Evolutionary conservation across 2,329 filamentous ascomycete species (phyloP), one percentile per base, ranked within the genome.

Genomic region (Penicillium sp.): DNA sequence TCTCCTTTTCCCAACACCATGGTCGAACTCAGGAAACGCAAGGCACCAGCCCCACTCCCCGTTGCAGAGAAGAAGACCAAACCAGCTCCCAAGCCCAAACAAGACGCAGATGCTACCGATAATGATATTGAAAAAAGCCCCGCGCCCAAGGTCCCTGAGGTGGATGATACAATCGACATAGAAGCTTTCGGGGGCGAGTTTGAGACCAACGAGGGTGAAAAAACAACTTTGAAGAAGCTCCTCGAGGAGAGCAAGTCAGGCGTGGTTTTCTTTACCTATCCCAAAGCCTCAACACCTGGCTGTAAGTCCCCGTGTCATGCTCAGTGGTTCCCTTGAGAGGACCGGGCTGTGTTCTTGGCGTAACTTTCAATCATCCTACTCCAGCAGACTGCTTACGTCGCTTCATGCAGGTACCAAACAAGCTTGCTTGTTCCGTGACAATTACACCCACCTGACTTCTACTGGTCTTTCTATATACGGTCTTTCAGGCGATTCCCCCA

Each of bases 241-340:
- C 83, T 97, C 48, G 88, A 91, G 50, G 84, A 89, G 70, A 96
- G 92, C 82, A 87, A 90, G 77, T 82, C 84, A 36, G 94, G 93
- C 27, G 89, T 97, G 43, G 91, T 96, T 34, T 79, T 97, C 31
- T 97, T 99, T 75, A 97, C 92, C 33, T 97, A 97, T 72, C 94
- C 94, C 58, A 95, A 90, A 78, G 94, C 94, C 13, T 94, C 89
- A 29, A 99, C 94, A 23, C 91, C 91, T 38, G 93, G 93, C 61
- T 97, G 93, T 96, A 86, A 84, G 91, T 75, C 13, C 9, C 29
- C 36, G 2, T 21, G 7, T 36, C 13, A 27, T 43, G 8, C 27
- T 21, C 13, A 23, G n/a, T 33, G 10, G n/a, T 48, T 48, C 45
- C 36, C 25, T 27, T 36, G 15, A 27, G 50, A 33, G 40, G 23